phyloP scores from a whole-genome alignment of 164 flowering plant genomes.

The Umbilicus rupestris region DNA sequence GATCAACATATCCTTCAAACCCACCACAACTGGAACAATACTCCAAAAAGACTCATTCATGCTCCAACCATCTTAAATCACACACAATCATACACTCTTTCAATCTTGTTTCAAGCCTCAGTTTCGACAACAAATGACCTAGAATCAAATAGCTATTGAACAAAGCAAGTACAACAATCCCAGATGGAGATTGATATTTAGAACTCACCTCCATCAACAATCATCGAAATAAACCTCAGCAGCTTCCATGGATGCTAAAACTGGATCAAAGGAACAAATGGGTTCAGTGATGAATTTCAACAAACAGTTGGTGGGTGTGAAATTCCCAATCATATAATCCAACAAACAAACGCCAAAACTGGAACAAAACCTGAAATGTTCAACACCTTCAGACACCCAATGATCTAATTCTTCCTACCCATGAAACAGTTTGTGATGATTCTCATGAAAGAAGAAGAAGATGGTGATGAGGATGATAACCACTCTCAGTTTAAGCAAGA shows the following conservation, averaged over 20 bases:
- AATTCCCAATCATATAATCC: background rate
- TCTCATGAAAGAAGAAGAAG: no score
- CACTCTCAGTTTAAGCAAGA: no score
- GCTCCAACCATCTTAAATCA: background rate
- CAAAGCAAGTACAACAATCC: no score
- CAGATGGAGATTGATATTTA: background rate
- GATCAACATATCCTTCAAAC: background rate
- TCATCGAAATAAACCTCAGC: background rate
- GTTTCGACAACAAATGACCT: background rate
- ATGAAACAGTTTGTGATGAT: no score
- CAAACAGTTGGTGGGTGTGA: no score
- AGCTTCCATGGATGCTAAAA: background rate
- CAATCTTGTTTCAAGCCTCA: background rate
- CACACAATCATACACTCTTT: background rate
- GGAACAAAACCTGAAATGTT: background rate
- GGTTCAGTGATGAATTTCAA: no score
- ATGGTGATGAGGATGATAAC: no score
- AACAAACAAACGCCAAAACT: background rate
- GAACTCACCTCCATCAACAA: slow-evolving; percentile 1
- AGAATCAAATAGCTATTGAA: background rate
- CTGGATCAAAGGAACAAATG: no score
- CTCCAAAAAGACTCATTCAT: background rate
- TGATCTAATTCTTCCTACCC: background rate
- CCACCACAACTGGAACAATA: background rate
- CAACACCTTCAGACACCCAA: background rate